A percentile compares a stretch with the other conserved stretches of the same genome.
Evolutionary conservation across 208 protist species (phyloP).

Genomic region (Acanthamoeba polyphaga): DNA sequence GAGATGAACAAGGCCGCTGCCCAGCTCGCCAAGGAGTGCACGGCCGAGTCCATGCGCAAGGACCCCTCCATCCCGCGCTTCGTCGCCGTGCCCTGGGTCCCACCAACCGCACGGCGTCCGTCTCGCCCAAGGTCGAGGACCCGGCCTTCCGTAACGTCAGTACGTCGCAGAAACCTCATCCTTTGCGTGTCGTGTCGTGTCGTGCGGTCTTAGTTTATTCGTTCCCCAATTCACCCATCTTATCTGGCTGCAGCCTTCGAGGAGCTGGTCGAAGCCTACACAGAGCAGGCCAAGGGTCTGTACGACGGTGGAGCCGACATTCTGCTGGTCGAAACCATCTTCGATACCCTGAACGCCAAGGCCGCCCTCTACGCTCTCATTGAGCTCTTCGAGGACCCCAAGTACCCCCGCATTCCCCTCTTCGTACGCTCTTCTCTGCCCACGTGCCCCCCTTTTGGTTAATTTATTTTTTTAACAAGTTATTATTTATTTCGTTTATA

Average conservation of each 20-base stretch:
- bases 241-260: slow-evolving; percentile 90
- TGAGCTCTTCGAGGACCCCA: slow-evolving; percentile 91
- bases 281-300: slow-evolving; percentile 93
- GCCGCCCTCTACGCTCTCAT: slow-evolving; percentile 96
- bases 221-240: no score
- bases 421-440: slow-evolving; percentile 86
- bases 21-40: slow-evolving; percentile 89
- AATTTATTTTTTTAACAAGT: background rate
- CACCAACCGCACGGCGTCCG: slow-evolving; percentile 96
- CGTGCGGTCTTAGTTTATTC: background rate
- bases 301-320: slow-evolving; percentile 96
- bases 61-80: slow-evolving; percentile 88
- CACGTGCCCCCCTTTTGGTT: slow-evolving; percentile 61
- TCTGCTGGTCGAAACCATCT: slow-evolving; percentile 97
- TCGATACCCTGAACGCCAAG: slow-evolving; percentile 94
- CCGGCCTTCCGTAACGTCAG: slow-evolving; percentile 94
- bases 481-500: no score
- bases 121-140: slow-evolving; percentile 95
- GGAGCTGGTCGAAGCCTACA: slow-evolving; percentile 95
- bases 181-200: background rate
- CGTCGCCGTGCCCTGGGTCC: slow-evolving; percentile 96
- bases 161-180: slow-evolving; percentile 8
- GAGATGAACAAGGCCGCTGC: slow-evolving; percentile 93
- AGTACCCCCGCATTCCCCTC: slow-evolving; percentile 82
- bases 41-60: slow-evolving; percentile 79